Evolutionary conservation across 1,139 yeast species (phyloP).

Genomic region (Protomyces macrosporus): DNA sequence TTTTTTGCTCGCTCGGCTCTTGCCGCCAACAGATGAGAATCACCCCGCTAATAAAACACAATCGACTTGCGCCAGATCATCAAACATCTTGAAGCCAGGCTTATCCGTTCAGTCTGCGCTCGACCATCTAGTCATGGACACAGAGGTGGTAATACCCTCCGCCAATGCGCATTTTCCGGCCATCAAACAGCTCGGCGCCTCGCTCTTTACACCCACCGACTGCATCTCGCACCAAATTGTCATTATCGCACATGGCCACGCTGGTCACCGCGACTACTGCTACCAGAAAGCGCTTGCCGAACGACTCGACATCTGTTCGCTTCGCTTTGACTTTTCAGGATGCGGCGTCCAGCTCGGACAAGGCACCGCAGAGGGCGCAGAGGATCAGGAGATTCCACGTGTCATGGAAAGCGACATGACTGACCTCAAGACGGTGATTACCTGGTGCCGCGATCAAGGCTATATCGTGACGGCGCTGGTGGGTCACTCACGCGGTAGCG

Average conservation of each 20-base stretch:
- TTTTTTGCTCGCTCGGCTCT: too few species aligned
- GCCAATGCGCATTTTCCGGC: not conserved
- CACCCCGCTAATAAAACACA: too few species aligned
- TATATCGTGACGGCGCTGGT: constrained; percentile 43
- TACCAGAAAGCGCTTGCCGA: constrained; percentile 22
- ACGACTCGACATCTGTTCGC: constrained; percentile 50
- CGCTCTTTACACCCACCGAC: constrained; percentile 5
- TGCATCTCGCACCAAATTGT: not conserved
- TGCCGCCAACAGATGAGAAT: too few species aligned
- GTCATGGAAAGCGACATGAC: constrained; percentile 58
- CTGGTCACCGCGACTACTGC: constrained; percentile 42
- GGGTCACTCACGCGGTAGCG: constrained; percentile 64
- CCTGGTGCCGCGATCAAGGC: constrained; percentile 35
- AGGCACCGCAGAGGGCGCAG: constrained; percentile 33
- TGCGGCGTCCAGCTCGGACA: constrained; percentile 63
- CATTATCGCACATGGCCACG: constrained; percentile 20
- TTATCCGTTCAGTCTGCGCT: too few species aligned
- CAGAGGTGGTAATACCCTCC: constrained; percentile 3
- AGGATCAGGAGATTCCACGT: constrained; percentile 56
- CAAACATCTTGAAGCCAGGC: too few species aligned
- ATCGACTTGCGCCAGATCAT: too few species aligned
- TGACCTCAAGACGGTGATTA: constrained; percentile 38
- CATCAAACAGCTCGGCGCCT: constrained; percentile 6
- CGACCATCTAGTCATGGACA: not conserved
- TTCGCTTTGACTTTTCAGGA: constrained; percentile 79